Percentiles rank a stretch among this genome's conserved stretches.
Conservation (phyloP, 805 yeast genomes). For the Pichia membranifaciens region DNA sequence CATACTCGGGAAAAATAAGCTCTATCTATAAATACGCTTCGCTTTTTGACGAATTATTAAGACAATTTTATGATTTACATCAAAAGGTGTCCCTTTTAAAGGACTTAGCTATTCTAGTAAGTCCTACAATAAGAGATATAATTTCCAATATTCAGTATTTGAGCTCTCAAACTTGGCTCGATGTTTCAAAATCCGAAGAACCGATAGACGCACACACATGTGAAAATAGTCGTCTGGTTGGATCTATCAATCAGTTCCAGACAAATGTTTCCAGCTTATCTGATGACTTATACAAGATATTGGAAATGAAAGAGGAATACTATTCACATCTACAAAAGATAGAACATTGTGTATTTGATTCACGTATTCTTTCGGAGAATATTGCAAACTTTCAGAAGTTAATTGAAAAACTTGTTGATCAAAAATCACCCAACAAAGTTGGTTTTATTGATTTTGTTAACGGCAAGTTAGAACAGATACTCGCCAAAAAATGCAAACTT, state of each 20-base stretch:
- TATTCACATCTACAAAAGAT: slow-evolving; percentile 13
- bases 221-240: too few relatives aligned
- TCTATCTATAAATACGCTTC: slow-evolving; percentile 53
- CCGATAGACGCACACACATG: slow-evolving; percentile 28
- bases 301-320: neutral
- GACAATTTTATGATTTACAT: slow-evolving; percentile 30
- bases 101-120: slow-evolving; percentile 38
- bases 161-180: slow-evolving; percentile 41
- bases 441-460: slow-evolving; percentile 33
- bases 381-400: slow-evolving; percentile 32
- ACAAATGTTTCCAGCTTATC: neutral
- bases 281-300: neutral
- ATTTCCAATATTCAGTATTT: slow-evolving; percentile 25
- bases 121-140: slow-evolving; percentile 23
- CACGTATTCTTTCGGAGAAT: slow-evolving; percentile 13
- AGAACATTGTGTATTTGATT: slow-evolving; percentile 24
- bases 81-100: too few relatives aligned
- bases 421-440: neutral
- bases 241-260: neutral
- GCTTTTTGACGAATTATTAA: slow-evolving; percentile 46
- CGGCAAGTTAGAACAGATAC: slow-evolving; percentile 21
- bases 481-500: slow-evolving; percentile 27
- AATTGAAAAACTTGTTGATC: too few relatives aligned
- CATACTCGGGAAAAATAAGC: slow-evolving; percentile 44
- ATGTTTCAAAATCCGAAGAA: slow-evolving; percentile 45